These are phyloP conservation scores for Mycena rosella DNA, from an alignment of 768 basidiomycete species.

Conservation along the genomic window DNA sequence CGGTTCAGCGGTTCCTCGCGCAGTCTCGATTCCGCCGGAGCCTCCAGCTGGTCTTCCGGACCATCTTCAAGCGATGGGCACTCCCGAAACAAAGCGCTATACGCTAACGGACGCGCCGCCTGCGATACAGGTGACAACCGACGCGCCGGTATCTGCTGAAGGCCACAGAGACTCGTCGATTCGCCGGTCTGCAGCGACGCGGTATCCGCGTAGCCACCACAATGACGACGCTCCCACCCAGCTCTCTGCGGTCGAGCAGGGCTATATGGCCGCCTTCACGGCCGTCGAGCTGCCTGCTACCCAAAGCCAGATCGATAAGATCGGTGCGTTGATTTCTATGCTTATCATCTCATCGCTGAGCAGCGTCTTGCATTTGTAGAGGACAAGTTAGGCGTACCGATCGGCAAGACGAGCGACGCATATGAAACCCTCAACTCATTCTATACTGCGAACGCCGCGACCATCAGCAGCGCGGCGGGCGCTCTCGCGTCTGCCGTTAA, in stretches of 20 bases:
- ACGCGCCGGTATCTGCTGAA: neutral
- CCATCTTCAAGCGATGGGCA: neutral
- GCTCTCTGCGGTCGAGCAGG: slow-evolving; percentile 17
- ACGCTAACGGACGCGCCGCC: slow-evolving; percentile 1
- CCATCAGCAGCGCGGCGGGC: slow-evolving; percentile 6
- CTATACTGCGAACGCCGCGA: slow-evolving; percentile 22
- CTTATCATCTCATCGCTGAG: neutral
- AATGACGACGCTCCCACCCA: neutral
- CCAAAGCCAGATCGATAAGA: slow-evolving; percentile 19
- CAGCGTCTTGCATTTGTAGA: slow-evolving; percentile 5
- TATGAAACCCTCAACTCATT: slow-evolving; percentile 32
- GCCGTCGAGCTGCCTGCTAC: slow-evolving; percentile 3
- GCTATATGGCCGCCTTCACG: slow-evolving; percentile 14
- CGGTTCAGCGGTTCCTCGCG: no score
- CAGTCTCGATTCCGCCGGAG: no score
- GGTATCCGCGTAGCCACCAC: neutral
- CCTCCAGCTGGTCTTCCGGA: no score
- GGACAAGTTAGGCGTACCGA: slow-evolving; percentile 8
- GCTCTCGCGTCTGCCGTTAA: slow-evolving; percentile 18
- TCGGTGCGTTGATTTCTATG: slow-evolving; percentile 1
- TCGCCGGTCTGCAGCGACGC: neutral
- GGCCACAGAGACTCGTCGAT: neutral
- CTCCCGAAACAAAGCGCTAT: slow-evolving; percentile 8
- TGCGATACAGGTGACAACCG: neutral
- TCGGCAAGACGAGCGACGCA: slow-evolving; percentile 12